phyloP scores from a whole-genome alignment of 164 flowering plant species.

The Pachysandra terminalis region DNA sequence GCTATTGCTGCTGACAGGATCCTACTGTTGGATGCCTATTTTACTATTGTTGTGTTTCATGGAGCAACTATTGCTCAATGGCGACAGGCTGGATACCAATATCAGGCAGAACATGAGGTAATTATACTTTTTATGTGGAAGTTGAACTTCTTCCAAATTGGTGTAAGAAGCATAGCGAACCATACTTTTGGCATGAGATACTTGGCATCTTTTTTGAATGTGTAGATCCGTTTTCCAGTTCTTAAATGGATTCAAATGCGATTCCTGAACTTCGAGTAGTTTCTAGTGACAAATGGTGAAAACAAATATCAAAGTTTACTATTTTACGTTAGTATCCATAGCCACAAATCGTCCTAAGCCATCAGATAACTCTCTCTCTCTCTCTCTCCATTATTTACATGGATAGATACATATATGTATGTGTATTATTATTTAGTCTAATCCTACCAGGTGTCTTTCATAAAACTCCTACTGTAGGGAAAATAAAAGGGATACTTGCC shows the following conservation, averaged over 20 bases:
- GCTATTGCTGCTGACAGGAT: conserved; percentile 90
- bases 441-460: no score
- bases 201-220: background rate
- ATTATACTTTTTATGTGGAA: background rate
- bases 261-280: background rate
- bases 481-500: no score
- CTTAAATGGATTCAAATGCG: background rate
- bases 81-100: conserved; percentile 91
- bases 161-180: background rate
- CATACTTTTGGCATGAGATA: background rate
- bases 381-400: no score
- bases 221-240: no score
- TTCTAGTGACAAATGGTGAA: background rate
- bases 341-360: background rate
- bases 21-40: conserved; percentile 82
- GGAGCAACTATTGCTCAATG: conserved; percentile 90
- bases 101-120: conserved; percentile 86
- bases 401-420: no score
- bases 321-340: background rate
- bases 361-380: background rate
- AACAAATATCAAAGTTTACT: background rate
- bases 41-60: conserved; percentile 89
- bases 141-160: background rate
- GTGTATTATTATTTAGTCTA: no score
- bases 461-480: no score